Conservation (phyloP, 148 eudicot species). For the Chenopodium suecicum region DNA sequence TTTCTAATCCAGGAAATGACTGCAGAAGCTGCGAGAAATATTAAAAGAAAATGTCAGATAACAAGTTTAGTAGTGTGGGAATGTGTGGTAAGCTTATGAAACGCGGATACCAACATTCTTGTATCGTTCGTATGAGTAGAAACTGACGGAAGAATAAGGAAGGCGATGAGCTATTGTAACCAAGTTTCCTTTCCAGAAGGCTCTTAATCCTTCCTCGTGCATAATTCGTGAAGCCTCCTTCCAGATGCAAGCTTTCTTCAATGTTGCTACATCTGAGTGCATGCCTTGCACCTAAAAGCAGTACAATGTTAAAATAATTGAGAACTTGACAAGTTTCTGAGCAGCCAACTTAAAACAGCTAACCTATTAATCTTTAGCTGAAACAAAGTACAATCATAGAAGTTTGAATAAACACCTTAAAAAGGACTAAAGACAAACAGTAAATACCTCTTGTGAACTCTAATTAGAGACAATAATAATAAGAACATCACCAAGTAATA, state of each 20-base stretch:
- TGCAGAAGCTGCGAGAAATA: conserved; percentile 54
- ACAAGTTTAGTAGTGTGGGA: background rate
- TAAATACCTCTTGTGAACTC: background rate
- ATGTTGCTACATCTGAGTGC: conserved; percentile 62
- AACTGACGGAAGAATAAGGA: conserved; percentile 89
- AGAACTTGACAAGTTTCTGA: background rate
- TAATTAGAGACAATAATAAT: background rate
- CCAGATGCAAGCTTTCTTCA: conserved; percentile 79
- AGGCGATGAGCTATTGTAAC: conserved; percentile 94
- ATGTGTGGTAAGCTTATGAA: conserved; percentile 16
- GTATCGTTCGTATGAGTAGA: conserved; percentile 85
- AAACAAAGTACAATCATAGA: background rate
- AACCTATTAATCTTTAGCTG: background rate
- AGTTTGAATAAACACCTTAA: background rate
- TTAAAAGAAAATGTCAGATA: background rate
- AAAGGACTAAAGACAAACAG: background rate
- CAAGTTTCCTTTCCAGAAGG: conserved; percentile 97
- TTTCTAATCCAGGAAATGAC: conserved; percentile 50
- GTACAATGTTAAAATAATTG: conserved; percentile 2
- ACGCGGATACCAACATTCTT: conserved; percentile 65
- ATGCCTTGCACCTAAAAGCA: conserved; percentile 80
- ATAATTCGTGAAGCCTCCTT: conserved; percentile 74
- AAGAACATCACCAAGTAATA: background rate
- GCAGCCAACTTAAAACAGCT: background rate
- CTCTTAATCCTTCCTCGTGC: conserved; percentile 82